These are phyloP conservation scores for Psophocarpus tetragonolobus DNA, from an alignment of 306 rosid species.

Conservation along the genomic window DNA sequence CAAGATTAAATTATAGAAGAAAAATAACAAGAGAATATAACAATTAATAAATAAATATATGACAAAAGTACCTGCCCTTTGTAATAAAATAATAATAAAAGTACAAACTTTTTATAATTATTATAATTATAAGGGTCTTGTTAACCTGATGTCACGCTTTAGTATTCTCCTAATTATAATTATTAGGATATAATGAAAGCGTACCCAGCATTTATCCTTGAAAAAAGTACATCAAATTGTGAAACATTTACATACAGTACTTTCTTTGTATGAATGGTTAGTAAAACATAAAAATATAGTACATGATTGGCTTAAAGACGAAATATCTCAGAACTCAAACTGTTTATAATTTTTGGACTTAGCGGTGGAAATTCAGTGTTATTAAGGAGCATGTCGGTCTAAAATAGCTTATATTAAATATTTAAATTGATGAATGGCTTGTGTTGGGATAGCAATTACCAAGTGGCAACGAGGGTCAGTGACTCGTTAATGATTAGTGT, in stretches of 20 bases:
- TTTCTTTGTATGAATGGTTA: too few relatives aligned
- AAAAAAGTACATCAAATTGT: background rate
- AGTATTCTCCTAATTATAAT: too few relatives aligned
- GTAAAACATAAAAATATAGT: too few relatives aligned
- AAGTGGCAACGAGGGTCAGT: background rate
- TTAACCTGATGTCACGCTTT: too few relatives aligned
- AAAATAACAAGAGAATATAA: too few relatives aligned
- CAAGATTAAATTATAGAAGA: background rate
- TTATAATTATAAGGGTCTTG: too few relatives aligned
- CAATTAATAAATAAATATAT: background rate
- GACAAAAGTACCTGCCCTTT: background rate
- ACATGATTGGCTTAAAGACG: background rate
- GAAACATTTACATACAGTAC: too few relatives aligned
- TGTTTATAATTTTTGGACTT: background rate
- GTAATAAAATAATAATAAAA: too few relatives aligned
- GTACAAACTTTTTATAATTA: too few relatives aligned
- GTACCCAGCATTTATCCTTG: background rate
- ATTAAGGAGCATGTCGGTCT: background rate
- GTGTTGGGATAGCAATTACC: background rate
- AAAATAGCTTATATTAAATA: background rate
- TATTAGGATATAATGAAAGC: too few relatives aligned
- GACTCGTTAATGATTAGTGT: too few relatives aligned
- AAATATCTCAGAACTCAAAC: background rate
- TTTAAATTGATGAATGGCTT: background rate
- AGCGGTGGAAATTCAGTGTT: too few relatives aligned